Evolutionary conservation across 2,329 filamentous ascomycete genomes (phyloP).

Genomic region (Berkeleyomyces rouxiae): DNA sequence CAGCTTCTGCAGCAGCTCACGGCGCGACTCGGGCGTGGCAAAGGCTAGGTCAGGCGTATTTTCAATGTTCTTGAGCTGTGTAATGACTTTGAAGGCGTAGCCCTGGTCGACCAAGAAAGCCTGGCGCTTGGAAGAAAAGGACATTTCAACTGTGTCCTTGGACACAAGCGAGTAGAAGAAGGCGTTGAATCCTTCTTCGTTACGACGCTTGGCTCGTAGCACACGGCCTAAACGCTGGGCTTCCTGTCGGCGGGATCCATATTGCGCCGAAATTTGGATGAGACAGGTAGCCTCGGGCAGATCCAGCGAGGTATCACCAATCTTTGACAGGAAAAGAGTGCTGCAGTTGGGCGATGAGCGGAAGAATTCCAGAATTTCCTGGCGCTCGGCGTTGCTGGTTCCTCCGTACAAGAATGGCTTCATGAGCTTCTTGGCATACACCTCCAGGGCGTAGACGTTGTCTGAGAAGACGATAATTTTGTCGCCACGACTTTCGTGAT

Average conservation of each 20-base stretch:
- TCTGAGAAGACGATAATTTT: constrained; percentile 98
- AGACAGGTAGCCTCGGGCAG: constrained; percentile 90
- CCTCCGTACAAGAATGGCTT: constrained; percentile 88
- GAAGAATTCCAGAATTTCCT: constrained; percentile 82
- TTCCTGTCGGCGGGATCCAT: constrained; percentile 90
- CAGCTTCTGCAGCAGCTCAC: constrained; percentile 76
- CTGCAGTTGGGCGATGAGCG: constrained; percentile 81
- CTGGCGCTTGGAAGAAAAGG: constrained; percentile 88
- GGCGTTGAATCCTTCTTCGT: constrained; percentile 96
- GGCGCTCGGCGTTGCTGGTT: constrained; percentile 70
- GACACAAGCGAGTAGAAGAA: constrained; percentile 98
- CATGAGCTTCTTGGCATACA: constrained; percentile 66
- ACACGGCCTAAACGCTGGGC: constrained; percentile 88
- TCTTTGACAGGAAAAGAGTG: constrained; percentile 91
- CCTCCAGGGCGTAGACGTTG: constrained; percentile 81
- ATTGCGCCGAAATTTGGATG: constrained; percentile 95
- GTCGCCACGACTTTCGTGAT: constrained; percentile 84
- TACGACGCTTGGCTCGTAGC: constrained; percentile 81
- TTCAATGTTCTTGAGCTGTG: constrained; percentile 81
- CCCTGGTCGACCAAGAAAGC: constrained; percentile 96
- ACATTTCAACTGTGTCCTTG: constrained; percentile 97
- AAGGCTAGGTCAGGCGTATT: constrained; percentile 68
- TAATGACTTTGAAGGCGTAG: constrained; percentile 98
- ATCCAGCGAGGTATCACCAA: constrained; percentile 95
- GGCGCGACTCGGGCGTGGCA: constrained; percentile 58